phyloP scores from a whole-genome alignment of 805 yeast genomes.

The Wickerhamiella vanderwaltii region DNA sequence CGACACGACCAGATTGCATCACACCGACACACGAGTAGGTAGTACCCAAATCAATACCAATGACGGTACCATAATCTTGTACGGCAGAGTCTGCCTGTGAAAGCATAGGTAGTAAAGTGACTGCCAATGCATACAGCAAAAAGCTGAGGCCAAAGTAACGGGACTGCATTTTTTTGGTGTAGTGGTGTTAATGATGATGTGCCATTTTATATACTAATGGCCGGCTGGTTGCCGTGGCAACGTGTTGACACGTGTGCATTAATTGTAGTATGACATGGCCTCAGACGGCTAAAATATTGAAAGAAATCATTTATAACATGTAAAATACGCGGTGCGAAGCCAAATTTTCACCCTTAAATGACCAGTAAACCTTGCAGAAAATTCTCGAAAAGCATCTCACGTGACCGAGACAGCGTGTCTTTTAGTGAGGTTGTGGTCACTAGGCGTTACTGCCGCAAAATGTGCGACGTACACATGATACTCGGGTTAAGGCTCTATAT shows the following conservation, averaged over 20 bases:
- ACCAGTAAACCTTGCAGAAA: too few relatives aligned
- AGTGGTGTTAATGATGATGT: not conserved
- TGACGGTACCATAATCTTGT: constrained; percentile 39
- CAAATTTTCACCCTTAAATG: too few relatives aligned
- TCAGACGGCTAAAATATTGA: too few relatives aligned
- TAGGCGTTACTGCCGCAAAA: too few relatives aligned
- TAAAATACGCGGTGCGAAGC: too few relatives aligned
- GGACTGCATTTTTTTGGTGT: constrained; percentile 4
- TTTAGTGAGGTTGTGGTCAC: too few relatives aligned
- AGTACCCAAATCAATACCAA: constrained; percentile 95
- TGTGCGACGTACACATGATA: too few relatives aligned
- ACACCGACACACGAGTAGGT: constrained; percentile 95
- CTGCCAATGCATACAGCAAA: constrained; percentile 26
- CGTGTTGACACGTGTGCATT: constrained; percentile 18
- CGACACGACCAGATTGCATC: constrained; percentile 74
- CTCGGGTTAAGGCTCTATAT: too few relatives aligned
- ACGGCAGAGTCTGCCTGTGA: constrained; percentile 27
- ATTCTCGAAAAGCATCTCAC: too few relatives aligned
- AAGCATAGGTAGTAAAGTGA: constrained; percentile 28
- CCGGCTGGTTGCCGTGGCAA: constrained; percentile 8
- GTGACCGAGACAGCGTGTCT: too few relatives aligned
- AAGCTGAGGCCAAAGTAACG: constrained; percentile 16
- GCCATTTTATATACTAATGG: not conserved
- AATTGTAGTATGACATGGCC: constrained; percentile 23
- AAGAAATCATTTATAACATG: too few relatives aligned